Evolutionary conservation across 2,329 filamentous ascomycete species (phyloP).

Genomic region (Lachnellula hyalina): DNA sequence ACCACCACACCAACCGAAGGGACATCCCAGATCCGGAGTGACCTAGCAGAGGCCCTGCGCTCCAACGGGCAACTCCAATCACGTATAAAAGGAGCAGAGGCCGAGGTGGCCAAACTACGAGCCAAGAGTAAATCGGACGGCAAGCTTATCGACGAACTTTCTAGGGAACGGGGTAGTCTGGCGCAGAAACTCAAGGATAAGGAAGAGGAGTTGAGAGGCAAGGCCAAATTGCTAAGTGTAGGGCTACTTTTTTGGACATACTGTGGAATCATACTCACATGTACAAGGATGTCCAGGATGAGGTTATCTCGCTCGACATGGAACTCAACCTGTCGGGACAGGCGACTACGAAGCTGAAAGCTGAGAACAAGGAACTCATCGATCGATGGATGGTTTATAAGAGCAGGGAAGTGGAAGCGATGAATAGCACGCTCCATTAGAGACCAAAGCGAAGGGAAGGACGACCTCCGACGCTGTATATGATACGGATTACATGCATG

Average conservation of each 20-base stretch:
- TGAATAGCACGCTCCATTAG: conserved; percentile 58
- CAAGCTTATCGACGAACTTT: conserved; percentile 56
- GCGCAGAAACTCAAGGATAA: conserved; percentile 67
- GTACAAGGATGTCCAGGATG: conserved; percentile 75
- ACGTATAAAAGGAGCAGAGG: conserved; percentile 55
- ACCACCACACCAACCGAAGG: conserved; percentile 25
- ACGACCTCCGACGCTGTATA: not conserved
- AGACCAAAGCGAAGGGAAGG: not conserved
- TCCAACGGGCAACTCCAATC: conserved; percentile 64
- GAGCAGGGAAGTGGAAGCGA: conserved; percentile 77
- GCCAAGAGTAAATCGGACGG: conserved; percentile 54
- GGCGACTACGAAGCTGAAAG: conserved; percentile 63
- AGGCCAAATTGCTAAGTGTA: conserved; percentile 76
- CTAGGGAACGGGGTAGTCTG: conserved; percentile 56
- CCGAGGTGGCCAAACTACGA: conserved; percentile 61
- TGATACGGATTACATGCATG: not conserved
- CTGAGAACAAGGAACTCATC: conserved; percentile 84
- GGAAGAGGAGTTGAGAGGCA: conserved; percentile 79
- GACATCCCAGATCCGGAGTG: conserved; percentile 52
- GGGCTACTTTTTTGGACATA: conserved; percentile 20
- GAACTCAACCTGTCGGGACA: conserved; percentile 84
- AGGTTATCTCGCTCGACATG: conserved; percentile 81
- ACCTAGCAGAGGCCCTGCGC: conserved; percentile 72
- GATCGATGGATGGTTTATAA: conserved; percentile 88
- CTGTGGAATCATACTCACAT: conserved; percentile 10